Percentiles rank a stretch among this genome's conserved stretches.
Conservation (phyloP, 345 rosid species). For the Lenwebbia sp. region DNA sequence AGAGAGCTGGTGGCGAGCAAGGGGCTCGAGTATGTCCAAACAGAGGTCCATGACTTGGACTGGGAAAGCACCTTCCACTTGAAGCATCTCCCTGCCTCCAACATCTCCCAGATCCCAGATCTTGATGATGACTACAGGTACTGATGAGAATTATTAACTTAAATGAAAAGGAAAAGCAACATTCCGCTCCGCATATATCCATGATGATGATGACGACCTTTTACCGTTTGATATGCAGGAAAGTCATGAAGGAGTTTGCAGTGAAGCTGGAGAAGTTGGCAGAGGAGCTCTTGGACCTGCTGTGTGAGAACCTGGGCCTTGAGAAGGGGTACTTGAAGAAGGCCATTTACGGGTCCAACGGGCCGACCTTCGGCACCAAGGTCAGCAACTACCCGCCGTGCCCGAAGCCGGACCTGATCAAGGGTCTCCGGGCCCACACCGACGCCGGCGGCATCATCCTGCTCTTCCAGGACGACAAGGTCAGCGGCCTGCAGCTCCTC, state of each 20-base stretch:
- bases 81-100: slow-evolving; percentile 65
- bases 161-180: neutral
- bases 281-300: slow-evolving; percentile 61
- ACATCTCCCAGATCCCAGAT: slow-evolving; percentile 59
- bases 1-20: slow-evolving; percentile 55
- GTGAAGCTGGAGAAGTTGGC: slow-evolving; percentile 62
- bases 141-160: neutral
- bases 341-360: slow-evolving; percentile 49
- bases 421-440: slow-evolving; percentile 94
- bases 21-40: slow-evolving; percentile 43
- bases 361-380: slow-evolving; percentile 85
- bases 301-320: slow-evolving; percentile 80
- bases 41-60: slow-evolving; percentile 72
- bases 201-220: neutral
- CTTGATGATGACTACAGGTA: slow-evolving; percentile 73
- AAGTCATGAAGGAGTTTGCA: slow-evolving; percentile 69
- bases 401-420: slow-evolving; percentile 80
- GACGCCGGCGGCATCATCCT: slow-evolving; percentile 96
- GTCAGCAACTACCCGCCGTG: slow-evolving; percentile 97
- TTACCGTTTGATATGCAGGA: slow-evolving; percentile 19
- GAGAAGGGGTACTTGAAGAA: slow-evolving; percentile 72
- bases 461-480: slow-evolving; percentile 79
- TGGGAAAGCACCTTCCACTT: slow-evolving; percentile 87
- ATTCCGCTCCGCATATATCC: neutral
- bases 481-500: slow-evolving; percentile 91